Conservation (phyloP, 176 grass and related monocot genomes). For the Aegilops longissima region DNA sequence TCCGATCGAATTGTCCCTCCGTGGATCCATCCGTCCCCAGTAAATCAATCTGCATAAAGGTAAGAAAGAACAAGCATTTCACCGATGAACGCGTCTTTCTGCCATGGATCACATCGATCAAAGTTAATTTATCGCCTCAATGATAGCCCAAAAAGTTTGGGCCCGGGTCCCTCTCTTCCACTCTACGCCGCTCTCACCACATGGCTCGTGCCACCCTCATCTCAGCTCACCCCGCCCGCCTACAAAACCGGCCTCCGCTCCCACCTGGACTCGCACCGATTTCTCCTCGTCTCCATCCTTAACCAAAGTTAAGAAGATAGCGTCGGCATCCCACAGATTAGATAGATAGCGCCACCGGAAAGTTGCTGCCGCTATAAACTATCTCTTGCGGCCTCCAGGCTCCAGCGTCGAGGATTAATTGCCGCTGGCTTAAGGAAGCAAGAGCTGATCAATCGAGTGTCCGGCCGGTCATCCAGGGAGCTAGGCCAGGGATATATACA, state of each 20-base stretch:
- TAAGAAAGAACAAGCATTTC: neutral
- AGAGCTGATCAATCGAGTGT: neutral
- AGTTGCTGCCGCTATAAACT: neutral
- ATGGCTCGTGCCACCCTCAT: neutral
- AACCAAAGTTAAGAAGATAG: constrained; percentile 32
- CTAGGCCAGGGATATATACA: neutral
- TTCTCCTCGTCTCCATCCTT: neutral
- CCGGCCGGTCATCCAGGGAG: neutral
- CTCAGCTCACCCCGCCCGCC: neutral
- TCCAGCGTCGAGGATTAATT: neutral
- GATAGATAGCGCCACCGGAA: neutral
- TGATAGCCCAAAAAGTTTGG: neutral
- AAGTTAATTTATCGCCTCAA: constrained; percentile 7
- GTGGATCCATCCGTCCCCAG: neutral
- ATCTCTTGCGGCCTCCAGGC: neutral
- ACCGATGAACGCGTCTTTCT: neutral
- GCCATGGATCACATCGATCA: neutral
- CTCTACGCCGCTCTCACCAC: neutral
- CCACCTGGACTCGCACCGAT: neutral
- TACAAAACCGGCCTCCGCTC: constrained; percentile 31
- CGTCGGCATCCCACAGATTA: neutral
- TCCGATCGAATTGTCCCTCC: neutral
- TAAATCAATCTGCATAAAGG: neutral
- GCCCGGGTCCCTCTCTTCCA: neutral
- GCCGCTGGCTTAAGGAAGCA: neutral